Percentiles rank a stretch among this genome's conserved stretches.
Conservation (phyloP, 148 eudicot species). For the Arbutus unedo region DNA sequence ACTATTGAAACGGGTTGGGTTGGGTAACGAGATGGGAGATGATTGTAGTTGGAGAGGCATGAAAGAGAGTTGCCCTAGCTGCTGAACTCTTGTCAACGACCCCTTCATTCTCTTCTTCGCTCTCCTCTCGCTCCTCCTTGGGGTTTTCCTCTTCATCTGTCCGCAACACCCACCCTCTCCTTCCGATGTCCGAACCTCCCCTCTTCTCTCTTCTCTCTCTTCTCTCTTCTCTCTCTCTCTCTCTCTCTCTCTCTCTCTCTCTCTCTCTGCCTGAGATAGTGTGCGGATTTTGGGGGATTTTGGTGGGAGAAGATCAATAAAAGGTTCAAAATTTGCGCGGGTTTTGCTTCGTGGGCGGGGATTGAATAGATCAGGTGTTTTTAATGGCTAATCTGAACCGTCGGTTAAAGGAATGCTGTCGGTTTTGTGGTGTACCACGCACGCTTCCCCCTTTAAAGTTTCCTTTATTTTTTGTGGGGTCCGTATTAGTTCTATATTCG, state of each 20-base stretch:
- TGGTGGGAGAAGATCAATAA: not conserved
- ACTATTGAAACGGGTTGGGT: slow-evolving; percentile 29
- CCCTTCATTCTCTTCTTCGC: slow-evolving; percentile 25
- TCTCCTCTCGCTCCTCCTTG: slow-evolving; percentile 28
- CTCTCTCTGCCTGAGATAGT: not conserved
- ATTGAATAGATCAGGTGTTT: not conserved
- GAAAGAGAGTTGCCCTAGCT: slow-evolving; percentile 41
- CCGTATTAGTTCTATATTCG: too few species aligned
- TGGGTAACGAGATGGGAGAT: not conserved
- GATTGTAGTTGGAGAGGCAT: slow-evolving; percentile 19
- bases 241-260: slow-evolving; percentile 8
- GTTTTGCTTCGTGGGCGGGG: not conserved
- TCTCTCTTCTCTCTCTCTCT: too few species aligned
- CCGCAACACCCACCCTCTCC: not conserved
- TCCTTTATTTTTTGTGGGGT: too few species aligned
- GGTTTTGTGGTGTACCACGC: not conserved
- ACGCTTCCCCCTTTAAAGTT: not conserved
- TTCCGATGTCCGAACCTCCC: not conserved
- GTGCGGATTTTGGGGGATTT: not conserved
- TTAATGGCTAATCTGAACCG: not conserved
- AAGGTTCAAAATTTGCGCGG: slow-evolving; percentile 7
- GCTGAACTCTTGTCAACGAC: slow-evolving; percentile 33
- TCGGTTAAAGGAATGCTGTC: not conserved
- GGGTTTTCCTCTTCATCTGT: slow-evolving; percentile 34
- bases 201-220: too few species aligned